A percentile compares a stretch with the other conserved stretches of the same genome.
Evolutionary conservation across 768 basidiomycete species (phyloP).

Genomic region (Mycena alexandri): DNA sequence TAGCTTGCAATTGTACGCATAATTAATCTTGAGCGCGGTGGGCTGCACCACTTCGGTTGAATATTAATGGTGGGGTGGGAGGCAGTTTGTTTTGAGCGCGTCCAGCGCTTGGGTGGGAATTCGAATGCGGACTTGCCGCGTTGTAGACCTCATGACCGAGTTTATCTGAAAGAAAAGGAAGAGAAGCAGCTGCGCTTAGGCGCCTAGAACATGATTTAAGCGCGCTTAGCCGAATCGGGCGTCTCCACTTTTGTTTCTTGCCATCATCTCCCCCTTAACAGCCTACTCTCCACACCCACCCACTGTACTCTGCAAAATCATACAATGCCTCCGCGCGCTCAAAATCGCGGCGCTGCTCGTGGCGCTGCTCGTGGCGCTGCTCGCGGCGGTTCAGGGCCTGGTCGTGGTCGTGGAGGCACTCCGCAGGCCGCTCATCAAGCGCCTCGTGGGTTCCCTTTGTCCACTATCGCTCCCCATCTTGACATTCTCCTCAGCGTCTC

Average conservation of each 20-base stretch:
- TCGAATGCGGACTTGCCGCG: too few relatives aligned
- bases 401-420: background rate
- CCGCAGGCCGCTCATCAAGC: background rate
- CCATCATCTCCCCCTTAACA: background rate
- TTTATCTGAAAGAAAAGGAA: too few relatives aligned
- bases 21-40: too few relatives aligned
- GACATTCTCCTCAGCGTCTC: constrained; percentile 28
- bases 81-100: too few relatives aligned
- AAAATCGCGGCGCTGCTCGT: constrained; percentile 4
- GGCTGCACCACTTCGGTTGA: too few relatives aligned
- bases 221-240: constrained; percentile 1
- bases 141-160: too few relatives aligned
- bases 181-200: background rate
- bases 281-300: background rate
- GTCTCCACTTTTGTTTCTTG: background rate
- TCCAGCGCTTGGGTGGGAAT: too few relatives aligned
- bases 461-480: background rate
- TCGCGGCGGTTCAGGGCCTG: background rate
- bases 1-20: too few relatives aligned
- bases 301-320: background rate
- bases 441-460: background rate
- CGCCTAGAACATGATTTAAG: background rate
- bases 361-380: constrained; percentile 9
- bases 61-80: too few relatives aligned
- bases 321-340: constrained; percentile 12